A percentile compares a stretch with the other conserved stretches of the same genome.
Evolutionary conservation across 2,329 filamentous ascomycete genomes (phyloP).

Genomic region (Ascochyta rabiei): DNA sequence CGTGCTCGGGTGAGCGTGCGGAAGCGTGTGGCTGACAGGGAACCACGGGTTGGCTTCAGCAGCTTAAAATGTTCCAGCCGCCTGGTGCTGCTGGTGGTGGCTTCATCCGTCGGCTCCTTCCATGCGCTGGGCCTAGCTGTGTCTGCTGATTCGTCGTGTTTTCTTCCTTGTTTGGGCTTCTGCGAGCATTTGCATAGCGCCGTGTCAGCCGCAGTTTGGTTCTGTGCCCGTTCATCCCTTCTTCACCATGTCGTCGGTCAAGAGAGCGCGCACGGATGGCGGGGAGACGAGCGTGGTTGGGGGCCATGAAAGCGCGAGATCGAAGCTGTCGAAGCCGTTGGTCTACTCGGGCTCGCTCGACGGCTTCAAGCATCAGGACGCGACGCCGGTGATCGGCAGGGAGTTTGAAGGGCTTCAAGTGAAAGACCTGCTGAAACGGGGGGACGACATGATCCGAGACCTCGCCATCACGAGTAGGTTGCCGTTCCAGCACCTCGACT

Average conservation of each 20-base stretch:
- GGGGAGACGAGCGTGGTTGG: slow-evolving; percentile 23
- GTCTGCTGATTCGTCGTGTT: slow-evolving; percentile 11
- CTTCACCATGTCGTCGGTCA: slow-evolving; percentile 30
- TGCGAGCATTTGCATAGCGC: slow-evolving; percentile 1
- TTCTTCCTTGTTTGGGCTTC: slow-evolving; percentile 13
- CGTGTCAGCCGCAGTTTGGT: background rate
- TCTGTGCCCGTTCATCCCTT: background rate
- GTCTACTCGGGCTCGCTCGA: slow-evolving; percentile 34
- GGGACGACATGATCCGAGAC: slow-evolving; percentile 48
- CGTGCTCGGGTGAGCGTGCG: slow-evolving; percentile 20
- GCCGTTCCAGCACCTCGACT: background rate
- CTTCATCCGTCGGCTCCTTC: background rate
- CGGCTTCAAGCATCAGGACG: slow-evolving; percentile 44
- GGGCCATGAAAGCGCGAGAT: slow-evolving; percentile 29
- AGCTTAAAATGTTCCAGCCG: slow-evolving; percentile 12
- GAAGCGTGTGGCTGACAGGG: background rate
- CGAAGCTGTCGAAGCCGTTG: slow-evolving; percentile 29
- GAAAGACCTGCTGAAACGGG: slow-evolving; percentile 38
- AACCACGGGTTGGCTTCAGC: too few relatives aligned
- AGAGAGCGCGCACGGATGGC: slow-evolving; percentile 17
- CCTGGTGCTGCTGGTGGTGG: slow-evolving; percentile 1
- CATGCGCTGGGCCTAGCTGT: background rate
- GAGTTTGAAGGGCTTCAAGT: slow-evolving; percentile 52
- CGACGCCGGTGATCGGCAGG: slow-evolving; percentile 59
- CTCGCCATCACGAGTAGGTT: slow-evolving; percentile 64